These are phyloP conservation scores for Alternaria alternata DNA, from an alignment of 2,329 filamentous ascomycete species.

Conservation along the genomic window DNA sequence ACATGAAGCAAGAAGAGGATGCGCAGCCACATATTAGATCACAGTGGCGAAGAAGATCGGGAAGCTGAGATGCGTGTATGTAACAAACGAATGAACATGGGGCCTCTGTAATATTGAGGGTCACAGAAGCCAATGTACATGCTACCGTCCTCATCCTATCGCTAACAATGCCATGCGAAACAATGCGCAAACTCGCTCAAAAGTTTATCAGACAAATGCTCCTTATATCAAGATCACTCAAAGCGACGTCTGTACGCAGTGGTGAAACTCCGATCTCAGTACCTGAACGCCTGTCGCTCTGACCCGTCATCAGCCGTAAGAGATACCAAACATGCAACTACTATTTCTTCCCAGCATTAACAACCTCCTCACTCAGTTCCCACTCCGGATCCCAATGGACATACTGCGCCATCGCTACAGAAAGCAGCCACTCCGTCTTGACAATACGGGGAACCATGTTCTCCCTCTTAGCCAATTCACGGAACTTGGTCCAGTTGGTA, in stretches of 20 bases:
- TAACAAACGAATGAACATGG: background rate
- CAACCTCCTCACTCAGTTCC: constrained; percentile 45
- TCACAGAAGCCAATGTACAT: background rate
- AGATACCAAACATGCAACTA: background rate
- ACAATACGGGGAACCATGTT: constrained; percentile 85
- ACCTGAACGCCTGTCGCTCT: constrained; percentile 30
- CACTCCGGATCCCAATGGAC: constrained; percentile 56
- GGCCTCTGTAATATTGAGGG: background rate
- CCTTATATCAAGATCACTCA: background rate
- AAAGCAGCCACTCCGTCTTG: constrained; percentile 85
- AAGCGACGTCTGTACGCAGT: constrained; percentile 13
- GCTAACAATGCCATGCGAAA: background rate
- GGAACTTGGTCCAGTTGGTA: constrained; percentile 80
- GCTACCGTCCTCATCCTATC: background rate
- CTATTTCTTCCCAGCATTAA: constrained; percentile 32
- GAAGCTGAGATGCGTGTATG: background rate
- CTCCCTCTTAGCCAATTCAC: constrained; percentile 77
- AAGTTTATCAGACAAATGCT: background rate
- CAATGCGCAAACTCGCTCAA: background rate
- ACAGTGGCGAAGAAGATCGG: background rate
- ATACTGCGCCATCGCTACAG: constrained; percentile 88
- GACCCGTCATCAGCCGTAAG: constrained; percentile 14
- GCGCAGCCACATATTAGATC: background rate
- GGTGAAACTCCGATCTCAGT: constrained; percentile 17
- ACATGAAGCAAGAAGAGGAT: background rate